These are phyloP conservation scores for Tubosaeta sp. DNA, from an alignment of 768 basidiomycete species.

Conservation along the genomic window DNA sequence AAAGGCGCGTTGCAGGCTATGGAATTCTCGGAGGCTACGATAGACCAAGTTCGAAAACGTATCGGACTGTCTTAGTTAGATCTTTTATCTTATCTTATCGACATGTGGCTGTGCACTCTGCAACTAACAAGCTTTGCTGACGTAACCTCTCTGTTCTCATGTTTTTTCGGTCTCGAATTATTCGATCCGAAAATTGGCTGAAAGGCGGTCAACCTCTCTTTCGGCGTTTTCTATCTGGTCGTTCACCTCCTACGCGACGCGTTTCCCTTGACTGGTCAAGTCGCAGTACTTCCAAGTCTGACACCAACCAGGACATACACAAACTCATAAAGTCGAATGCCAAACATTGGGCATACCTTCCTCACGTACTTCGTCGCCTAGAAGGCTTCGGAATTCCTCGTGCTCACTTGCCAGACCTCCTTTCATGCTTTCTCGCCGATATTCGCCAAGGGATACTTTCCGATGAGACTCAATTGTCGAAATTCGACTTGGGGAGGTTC, in stretches of 20 bases:
- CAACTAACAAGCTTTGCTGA: background rate
- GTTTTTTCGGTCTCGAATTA: constrained; percentile 19
- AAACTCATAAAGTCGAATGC: constrained; percentile 36
- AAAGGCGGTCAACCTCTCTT: constrained; percentile 11
- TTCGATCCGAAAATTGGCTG: constrained; percentile 11
- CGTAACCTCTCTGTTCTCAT: constrained; percentile 6
- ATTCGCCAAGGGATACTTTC: constrained; percentile 34
- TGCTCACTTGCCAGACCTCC: constrained; percentile 36
- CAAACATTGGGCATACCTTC: constrained; percentile 35
- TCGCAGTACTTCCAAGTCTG: background rate
- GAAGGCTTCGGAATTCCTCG: constrained; percentile 45
- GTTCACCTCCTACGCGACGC: background rate
- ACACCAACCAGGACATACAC: constrained; percentile 9
- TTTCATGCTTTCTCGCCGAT: constrained; percentile 38
- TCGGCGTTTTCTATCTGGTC: constrained; percentile 14
- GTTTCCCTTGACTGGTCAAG: constrained; percentile 2
- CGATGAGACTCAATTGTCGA: constrained; percentile 14
- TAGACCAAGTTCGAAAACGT: constrained; percentile 62
- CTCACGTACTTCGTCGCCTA: constrained; percentile 38
- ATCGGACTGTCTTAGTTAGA: constrained; percentile 47
- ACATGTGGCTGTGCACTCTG: background rate
- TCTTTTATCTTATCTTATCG: no score
- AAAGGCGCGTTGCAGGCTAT: constrained; percentile 63
- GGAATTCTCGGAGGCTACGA: constrained; percentile 54
- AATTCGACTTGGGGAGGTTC: constrained; percentile 44